These are phyloP conservation scores for Termitomyces bulborhizus DNA, from an alignment of 768 basidiomycete genomes.

Conservation along the genomic window DNA sequence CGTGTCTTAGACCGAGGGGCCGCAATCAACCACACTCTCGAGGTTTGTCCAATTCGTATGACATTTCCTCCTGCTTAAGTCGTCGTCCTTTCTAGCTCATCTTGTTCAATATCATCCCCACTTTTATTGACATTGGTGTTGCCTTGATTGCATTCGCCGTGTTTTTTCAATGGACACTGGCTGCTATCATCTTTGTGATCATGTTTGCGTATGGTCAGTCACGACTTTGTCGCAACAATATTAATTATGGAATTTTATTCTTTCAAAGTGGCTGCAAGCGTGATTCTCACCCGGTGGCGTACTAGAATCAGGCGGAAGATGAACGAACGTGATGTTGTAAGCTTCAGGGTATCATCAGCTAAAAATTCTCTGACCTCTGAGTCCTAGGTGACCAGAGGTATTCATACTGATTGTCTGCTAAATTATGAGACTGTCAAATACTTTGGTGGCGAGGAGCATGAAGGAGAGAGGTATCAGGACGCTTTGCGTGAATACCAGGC, in stretches of 20 bases:
- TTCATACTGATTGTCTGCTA: slow-evolving; percentile 75
- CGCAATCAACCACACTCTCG: slow-evolving; percentile 79
- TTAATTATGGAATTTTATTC: slow-evolving; percentile 5
- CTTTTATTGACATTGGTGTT: slow-evolving; percentile 71
- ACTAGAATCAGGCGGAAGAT: slow-evolving; percentile 70
- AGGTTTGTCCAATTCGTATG: slow-evolving; percentile 30
- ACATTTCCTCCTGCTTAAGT: not conserved
- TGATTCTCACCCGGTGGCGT: slow-evolving; percentile 64
- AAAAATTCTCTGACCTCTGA: not conserved
- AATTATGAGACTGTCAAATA: slow-evolving; percentile 88
- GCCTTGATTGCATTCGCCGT: slow-evolving; percentile 64
- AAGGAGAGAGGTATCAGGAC: slow-evolving; percentile 61
- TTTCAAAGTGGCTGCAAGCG: slow-evolving; percentile 35
- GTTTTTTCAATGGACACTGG: slow-evolving; percentile 61
- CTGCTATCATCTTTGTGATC: slow-evolving; percentile 61
- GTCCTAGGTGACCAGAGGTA: slow-evolving; percentile 66
- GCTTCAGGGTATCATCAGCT: slow-evolving; percentile 16
- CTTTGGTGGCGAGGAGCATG: slow-evolving; percentile 82
- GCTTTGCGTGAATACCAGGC: slow-evolving; percentile 72
- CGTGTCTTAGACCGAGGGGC: slow-evolving; percentile 79
- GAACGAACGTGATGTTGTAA: slow-evolving; percentile 76
- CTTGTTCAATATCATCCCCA: slow-evolving; percentile 80
- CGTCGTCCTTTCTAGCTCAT: slow-evolving; percentile 43
- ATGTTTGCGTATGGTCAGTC: slow-evolving; percentile 66
- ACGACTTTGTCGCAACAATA: not conserved